Conservation (phyloP, 495 filamentous ascomycete species). For the Penicillium bovifimosum region DNA sequence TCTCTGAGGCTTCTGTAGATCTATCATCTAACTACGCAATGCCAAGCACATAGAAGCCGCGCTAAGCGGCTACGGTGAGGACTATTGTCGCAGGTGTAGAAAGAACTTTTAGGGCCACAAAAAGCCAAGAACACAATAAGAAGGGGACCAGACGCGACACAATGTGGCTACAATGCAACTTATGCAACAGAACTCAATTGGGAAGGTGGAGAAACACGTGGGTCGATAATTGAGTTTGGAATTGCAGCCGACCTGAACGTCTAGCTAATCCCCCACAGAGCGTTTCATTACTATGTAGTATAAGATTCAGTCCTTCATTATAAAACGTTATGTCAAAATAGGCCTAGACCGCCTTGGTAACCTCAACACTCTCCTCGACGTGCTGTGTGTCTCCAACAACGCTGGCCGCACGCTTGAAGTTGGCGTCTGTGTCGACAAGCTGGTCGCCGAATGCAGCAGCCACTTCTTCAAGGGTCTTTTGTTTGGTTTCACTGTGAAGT, state of each 20-base stretch:
- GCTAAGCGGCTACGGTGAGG: too few relatives aligned
- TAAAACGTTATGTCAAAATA: background rate
- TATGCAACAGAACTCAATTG: too few relatives aligned
- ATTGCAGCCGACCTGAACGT: background rate
- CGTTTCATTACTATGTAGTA: too few relatives aligned
- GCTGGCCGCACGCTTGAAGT: conserved; percentile 11
- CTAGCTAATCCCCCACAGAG: background rate
- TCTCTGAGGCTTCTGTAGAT: too few relatives aligned
- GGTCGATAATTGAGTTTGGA: background rate
- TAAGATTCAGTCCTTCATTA: background rate
- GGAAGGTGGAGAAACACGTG: too few relatives aligned
- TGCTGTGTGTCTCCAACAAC: conserved; percentile 22
- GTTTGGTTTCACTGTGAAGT: conserved; percentile 42
- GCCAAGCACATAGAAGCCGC: too few relatives aligned
- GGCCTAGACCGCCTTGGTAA: background rate
- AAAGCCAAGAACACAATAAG: too few relatives aligned
- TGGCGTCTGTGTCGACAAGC: conserved; percentile 40
- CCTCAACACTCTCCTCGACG: conserved; percentile 12
- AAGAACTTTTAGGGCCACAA: too few relatives aligned
- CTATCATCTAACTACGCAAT: too few relatives aligned
- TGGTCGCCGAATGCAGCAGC: conserved; percentile 53
- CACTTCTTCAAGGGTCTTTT: conserved; percentile 55
- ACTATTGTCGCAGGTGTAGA: too few relatives aligned
- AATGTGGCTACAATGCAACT: too few relatives aligned
- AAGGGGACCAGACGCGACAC: too few relatives aligned